Conservation (phyloP, 345 rosid genomes). For the Salix brachista region DNA sequence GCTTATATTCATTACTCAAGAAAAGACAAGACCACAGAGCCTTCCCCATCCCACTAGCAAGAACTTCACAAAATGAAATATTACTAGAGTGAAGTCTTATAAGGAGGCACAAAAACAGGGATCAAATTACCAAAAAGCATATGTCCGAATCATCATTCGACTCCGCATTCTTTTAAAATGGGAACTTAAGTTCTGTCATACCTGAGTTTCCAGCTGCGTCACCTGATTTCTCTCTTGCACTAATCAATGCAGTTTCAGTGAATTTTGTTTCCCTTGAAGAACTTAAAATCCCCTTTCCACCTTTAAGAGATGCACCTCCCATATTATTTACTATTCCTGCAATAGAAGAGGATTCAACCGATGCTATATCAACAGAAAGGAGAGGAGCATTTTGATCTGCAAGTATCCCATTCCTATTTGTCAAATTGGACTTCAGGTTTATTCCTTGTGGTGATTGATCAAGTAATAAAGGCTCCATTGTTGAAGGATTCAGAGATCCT, state of each 20-base stretch:
- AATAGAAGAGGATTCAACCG: not conserved
- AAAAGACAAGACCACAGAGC: not conserved
- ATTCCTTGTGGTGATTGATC: not conserved
- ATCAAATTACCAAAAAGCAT: not conserved
- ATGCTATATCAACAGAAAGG: not conserved
- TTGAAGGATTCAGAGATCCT: constrained; percentile 1
- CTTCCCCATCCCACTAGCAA: not conserved
- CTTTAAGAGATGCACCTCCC: constrained; percentile 8
- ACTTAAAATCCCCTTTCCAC: constrained; percentile 16
- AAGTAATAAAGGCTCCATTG: not conserved
- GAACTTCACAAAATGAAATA: not conserved
- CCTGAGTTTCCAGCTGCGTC: constrained; percentile 18
- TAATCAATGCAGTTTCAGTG: constrained; percentile 1
- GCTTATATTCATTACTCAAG: not conserved
- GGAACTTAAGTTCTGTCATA: not conserved
- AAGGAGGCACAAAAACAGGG: not conserved
- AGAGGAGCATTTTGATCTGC: not conserved
- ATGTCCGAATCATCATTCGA: not conserved
- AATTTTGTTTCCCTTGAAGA: constrained; percentile 18
- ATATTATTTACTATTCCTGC: not conserved
- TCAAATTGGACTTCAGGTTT: not conserved
- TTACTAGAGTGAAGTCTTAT: not conserved
- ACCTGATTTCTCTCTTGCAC: constrained; percentile 1
- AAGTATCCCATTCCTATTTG: not conserved
- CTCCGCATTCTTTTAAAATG: not conserved